Base-by-base conservation (phyloP, 2,329 filamentous ascomycete species). In the Aschersonia sp. region DNA sequence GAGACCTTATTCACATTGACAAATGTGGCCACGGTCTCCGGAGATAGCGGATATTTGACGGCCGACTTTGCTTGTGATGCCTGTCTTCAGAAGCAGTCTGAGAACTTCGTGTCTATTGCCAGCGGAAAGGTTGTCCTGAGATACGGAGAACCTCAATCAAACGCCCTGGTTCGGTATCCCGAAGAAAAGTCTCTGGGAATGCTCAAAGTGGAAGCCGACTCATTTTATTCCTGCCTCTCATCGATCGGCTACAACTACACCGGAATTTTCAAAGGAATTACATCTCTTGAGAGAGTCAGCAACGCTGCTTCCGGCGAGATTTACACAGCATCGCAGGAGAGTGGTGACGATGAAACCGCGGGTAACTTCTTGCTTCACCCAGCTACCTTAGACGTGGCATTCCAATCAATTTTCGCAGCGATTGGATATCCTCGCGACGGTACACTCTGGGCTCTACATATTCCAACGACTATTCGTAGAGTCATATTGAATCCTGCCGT, bases 391-490 rank as follows among this genome's bases (percentile, higher is more conserved):
- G 66, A 68, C 41, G 54, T 55, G 0, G 59, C 60, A 2, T 59
- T 69, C 48, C 66, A 69, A 49, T 50, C 59, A 5, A 49, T 59
- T 8, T 54, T 67, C 5, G 51, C 58, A 1, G 62, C 64, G 1
- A 59, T 56, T 43, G 56, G 57, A 5, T 59, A 52, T 29, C 66
- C 66, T 0, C 58, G 56, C 1, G 61, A 65, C 41, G 62, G 57
- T 4, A 53, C 53, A 4, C 54, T 68, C 4, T 60, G 58, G 55
- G 50, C 58, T 1, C 51, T 61, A 4, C 57, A 62, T 44, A 49
- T 67, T 2, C 62, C 63, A 4, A 56, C 54, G 0, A 49, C 42
- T 10, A 59, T 66, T 10, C 47, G 52, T 11, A 47, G 49, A 29
- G 50, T 59, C 8, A 41, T 32, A 10, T 12, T 49, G 31, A 46